phyloP scores from a whole-genome alignment of 2,329 filamentous ascomycete genomes.

The Piedraia hortae region DNA sequence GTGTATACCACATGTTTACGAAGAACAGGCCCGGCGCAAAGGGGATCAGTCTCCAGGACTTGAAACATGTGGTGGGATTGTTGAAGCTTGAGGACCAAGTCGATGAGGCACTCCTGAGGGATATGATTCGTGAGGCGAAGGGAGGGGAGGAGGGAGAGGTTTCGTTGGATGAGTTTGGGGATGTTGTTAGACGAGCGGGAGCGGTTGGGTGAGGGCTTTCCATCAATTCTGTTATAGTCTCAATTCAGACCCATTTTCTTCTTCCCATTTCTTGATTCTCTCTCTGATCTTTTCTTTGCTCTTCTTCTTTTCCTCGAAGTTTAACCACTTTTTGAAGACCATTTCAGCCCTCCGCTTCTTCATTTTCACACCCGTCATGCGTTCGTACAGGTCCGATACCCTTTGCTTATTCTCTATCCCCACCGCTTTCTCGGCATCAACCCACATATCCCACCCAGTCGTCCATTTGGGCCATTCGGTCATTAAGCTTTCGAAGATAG shows the following conservation, averaged over 20 bases:
- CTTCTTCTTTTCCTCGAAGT: slow-evolving; percentile 53
- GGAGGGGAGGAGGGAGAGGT: slow-evolving; percentile 52
- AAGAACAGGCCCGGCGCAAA: slow-evolving; percentile 24
- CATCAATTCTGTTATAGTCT: too few relatives aligned
- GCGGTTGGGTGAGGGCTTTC: slow-evolving; percentile 49
- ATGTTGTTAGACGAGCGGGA: slow-evolving; percentile 60
- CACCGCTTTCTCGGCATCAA: slow-evolving; percentile 41
- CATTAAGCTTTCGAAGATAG: slow-evolving; percentile 74
- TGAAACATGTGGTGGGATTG: slow-evolving; percentile 51
- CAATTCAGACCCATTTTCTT: too few relatives aligned
- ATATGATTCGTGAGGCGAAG: slow-evolving; percentile 92
- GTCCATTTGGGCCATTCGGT: slow-evolving; percentile 66
- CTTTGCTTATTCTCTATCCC: slow-evolving; percentile 33
- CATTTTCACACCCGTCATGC: slow-evolving; percentile 35
- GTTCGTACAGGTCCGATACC: slow-evolving; percentile 37
- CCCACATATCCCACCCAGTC: slow-evolving; percentile 75
- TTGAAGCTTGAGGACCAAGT: slow-evolving; percentile 72
- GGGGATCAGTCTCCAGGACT: slow-evolving; percentile 53
- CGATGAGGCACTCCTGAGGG: slow-evolving; percentile 53
- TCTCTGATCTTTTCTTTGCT: slow-evolving; percentile 41
- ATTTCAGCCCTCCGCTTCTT: slow-evolving; percentile 62
- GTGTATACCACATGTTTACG: slow-evolving; percentile 61
- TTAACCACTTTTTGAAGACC: slow-evolving; percentile 78
- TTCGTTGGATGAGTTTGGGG: slow-evolving; percentile 52
- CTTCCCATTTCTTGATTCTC: slow-evolving; percentile 44